Evolutionary conservation across 2,329 filamentous ascomycete species (phyloP), one percentile per base, ranked within the genome.

Genomic region (Colletotrichum ledebouriae): DNA sequence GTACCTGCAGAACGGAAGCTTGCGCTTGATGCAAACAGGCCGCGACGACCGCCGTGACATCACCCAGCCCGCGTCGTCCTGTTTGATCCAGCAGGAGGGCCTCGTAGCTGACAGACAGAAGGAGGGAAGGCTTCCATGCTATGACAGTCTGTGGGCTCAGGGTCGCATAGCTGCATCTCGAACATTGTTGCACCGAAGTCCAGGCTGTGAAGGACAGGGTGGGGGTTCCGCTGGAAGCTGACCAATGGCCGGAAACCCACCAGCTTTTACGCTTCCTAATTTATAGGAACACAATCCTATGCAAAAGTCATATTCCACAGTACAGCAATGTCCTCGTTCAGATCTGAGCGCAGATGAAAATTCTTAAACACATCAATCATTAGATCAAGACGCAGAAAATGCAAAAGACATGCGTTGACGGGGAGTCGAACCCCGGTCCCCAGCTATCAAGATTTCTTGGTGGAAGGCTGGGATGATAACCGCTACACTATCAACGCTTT

Each of bases 391-490:
- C 25, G 5, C 25, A 25, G 3, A 25, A 25, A 2, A 33, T 15
- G 12, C 9, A 56, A 46, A 46, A 20, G 2, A 60, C 13, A 9
- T 41, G 33, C 46, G 50, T 62, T 34, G 17, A 39, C 50, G 49
- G 59, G 59, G 49, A 63, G 20, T 63, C 49, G 49, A 63, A 63
- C 49, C 59, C 59, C 49, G 53, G 59, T 63, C 59, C 59, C 49
- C 59, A 63, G 59, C 59, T 63, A 0, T 33, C 12, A 13, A 10
- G 5, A 3, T 1, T 3, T 3, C 39, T 42, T 3, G 6, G 12
- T 63, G 49, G 59, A 63, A 63, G 59, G 59, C 59, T 63, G 49
- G 49, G 49, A 63, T 63, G 49, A 56, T 63, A 47, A 63, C 59
- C 59, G 20, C 59, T 63, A 63, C 49, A 63, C 59, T 62, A 62